Evolutionary conservation across 768 basidiomycete species (phyloP), one percentile per base, ranked within the genome.

Genomic region (Suillus placidus): DNA sequence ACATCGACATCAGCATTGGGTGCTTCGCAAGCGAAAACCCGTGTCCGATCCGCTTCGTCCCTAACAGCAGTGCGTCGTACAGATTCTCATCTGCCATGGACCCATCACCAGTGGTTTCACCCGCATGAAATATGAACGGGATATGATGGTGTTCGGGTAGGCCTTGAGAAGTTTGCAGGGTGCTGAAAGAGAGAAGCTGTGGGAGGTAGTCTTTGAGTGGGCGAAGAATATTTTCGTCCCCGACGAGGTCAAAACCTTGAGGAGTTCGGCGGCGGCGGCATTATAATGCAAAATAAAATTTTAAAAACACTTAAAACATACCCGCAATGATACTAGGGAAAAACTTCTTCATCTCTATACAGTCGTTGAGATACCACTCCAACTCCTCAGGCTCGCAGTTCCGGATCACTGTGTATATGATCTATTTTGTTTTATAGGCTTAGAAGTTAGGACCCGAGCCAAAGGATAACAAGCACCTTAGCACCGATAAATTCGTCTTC

Each of bases 21-120:
- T 93, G 92, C 71, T 91, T 93, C 40, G 84, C 81, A n/a, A 93
- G 77, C 8, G 91, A 92, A 72, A 87, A 93, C 7, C 90, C 92
- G 76, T 94, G 92, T 0, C 92, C 92, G 63, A 93, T 93, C 26
- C 91, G 85, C 72, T 87, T 92, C 10, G 92, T 91, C 14, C 88
- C 91, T 8, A 93, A 79, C 45, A 93, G 78, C 60, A 94, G 86
- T 7, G 92, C 91, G 72, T 94, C 92, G 68, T 90, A 93, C 35
- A 93, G 75, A 71, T 93, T 93, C 60, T 82, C 74, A 65, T 94
- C 92, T 23, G 88, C 87, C 23, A 80, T 76, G 4, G 85, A 86
- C 7, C 92, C 92, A 72, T 93, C 92, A 6, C 90, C 89, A 26
- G 90, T 81, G 0, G 92, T 93, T 77, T 93, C 92, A 23, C 92